Conservation (phyloP, 768 basidiomycete genomes). For the Boletus pseudopeckii region DNA sequence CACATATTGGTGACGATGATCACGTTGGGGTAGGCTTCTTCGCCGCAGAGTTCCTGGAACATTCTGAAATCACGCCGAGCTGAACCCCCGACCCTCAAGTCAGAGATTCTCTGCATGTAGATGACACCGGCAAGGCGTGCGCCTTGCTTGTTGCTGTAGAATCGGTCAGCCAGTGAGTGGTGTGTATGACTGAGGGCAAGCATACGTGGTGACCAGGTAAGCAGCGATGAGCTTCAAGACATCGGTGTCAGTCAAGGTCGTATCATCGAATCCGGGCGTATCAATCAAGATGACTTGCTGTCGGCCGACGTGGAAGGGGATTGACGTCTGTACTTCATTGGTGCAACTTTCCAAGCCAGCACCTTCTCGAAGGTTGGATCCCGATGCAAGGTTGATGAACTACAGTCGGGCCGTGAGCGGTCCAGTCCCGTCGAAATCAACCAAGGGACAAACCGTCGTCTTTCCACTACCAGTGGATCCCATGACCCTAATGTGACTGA, state of each 20-base stretch:
- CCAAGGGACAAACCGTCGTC: slow-evolving; percentile 28
- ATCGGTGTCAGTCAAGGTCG: slow-evolving; percentile 45
- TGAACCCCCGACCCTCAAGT: slow-evolving; percentile 46
- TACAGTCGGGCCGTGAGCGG: slow-evolving; percentile 12
- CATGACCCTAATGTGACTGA: slow-evolving; percentile 31
- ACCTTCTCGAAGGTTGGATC: slow-evolving; percentile 31
- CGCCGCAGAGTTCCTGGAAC: slow-evolving; percentile 53
- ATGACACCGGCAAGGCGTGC: slow-evolving; percentile 46
- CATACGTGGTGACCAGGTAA: slow-evolving; percentile 33
- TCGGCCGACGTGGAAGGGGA: slow-evolving; percentile 27
- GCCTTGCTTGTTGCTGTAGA: slow-evolving; percentile 32
- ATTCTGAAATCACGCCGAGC: slow-evolving; percentile 47
- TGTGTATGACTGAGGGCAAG: neutral
- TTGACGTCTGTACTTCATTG: slow-evolving; percentile 30
- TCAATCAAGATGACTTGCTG: slow-evolving; percentile 50
- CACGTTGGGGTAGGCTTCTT: slow-evolving; percentile 47
- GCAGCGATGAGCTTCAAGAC: slow-evolving; percentile 50
- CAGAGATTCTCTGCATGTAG: slow-evolving; percentile 52
- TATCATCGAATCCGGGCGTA: slow-evolving; percentile 64
- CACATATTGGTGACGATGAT: slow-evolving; percentile 55
- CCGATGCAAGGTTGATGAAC: slow-evolving; percentile 38
- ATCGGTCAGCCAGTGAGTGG: slow-evolving; percentile 9
- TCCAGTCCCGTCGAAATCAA: neutral
- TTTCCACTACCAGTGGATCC: slow-evolving; percentile 35
- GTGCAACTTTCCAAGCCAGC: slow-evolving; percentile 37